phyloP scores from a whole-genome alignment of 257 asterid species.

The Jaltomata sinuosa region DNA sequence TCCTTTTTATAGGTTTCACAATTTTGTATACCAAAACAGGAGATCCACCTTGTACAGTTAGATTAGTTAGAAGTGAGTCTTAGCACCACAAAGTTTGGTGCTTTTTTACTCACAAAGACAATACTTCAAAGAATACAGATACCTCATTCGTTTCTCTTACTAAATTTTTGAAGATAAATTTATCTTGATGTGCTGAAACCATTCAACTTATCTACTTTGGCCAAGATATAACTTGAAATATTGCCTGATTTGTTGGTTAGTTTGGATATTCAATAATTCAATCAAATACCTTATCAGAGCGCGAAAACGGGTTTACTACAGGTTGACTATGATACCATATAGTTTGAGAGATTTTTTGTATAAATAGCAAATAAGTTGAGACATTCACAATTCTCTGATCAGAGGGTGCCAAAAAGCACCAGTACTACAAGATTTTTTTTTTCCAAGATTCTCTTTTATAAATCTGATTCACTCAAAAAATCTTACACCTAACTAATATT shows the following conservation, averaged over 20 bases:
- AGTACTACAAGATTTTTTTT: not conserved
- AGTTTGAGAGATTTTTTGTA: constrained; percentile 49
- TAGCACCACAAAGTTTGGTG: not conserved
- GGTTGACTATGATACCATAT: constrained; percentile 3
- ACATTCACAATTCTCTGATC: not conserved
- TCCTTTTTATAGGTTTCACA: not conserved
- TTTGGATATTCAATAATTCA: not conserved
- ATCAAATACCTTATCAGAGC: not conserved
- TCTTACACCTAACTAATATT: not conserved
- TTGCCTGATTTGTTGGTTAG: not conserved
- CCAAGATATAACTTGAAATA: not conserved
- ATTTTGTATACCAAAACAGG: not conserved
- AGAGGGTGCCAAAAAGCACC: not conserved
- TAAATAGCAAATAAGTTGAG: constrained; percentile 18
- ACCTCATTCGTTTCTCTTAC: not conserved
- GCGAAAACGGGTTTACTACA: not conserved
- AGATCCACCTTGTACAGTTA: not conserved
- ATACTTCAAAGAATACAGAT: not conserved
- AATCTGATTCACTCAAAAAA: not conserved
- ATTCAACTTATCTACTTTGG: not conserved
- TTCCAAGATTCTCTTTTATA: not conserved
- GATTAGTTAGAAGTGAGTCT: not conserved
- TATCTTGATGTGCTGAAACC: not conserved
- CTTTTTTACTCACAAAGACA: not conserved
- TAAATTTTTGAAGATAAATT: not conserved